These are phyloP conservation scores for Adansonia madagascariensis DNA, from an alignment of 441 rosid genomes.

Conservation along the genomic window DNA sequence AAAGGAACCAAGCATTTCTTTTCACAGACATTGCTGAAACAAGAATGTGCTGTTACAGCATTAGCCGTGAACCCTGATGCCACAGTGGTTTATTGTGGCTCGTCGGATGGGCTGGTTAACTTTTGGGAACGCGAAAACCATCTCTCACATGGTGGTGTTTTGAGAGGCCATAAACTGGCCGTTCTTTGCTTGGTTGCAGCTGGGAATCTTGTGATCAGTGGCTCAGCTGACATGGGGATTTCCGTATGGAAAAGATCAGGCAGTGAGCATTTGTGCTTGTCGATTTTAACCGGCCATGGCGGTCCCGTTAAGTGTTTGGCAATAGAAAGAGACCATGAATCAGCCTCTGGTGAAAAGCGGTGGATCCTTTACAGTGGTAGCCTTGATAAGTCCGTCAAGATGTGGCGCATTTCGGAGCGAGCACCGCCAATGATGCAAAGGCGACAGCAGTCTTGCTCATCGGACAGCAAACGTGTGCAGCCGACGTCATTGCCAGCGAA, in stretches of 20 bases:
- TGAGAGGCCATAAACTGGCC: constrained; percentile 79
- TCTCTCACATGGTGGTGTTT: constrained; percentile 62
- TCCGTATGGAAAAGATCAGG: constrained; percentile 78
- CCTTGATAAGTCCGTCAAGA: constrained; percentile 81
- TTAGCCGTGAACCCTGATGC: constrained; percentile 59
- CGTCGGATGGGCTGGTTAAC: constrained; percentile 84
- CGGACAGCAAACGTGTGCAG: constrained; percentile 24
- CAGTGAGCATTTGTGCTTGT: constrained; percentile 58
- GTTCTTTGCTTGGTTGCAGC: constrained; percentile 72
- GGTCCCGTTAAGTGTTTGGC: constrained; percentile 96
- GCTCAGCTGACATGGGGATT: constrained; percentile 82
- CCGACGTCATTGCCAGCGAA: constrained; percentile 36
- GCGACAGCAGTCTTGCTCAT: constrained; percentile 21
- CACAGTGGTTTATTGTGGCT: constrained; percentile 70
- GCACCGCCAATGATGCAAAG: constrained; percentile 50
- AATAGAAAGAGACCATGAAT: constrained; percentile 58
- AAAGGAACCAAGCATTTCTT: constrained; percentile 87
- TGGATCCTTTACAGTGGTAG: constrained; percentile 93
- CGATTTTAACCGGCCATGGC: constrained; percentile 66
- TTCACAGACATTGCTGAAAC: constrained; percentile 76
- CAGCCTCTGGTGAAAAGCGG: constrained; percentile 42
- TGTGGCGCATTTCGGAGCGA: constrained; percentile 78
- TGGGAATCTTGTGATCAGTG: constrained; percentile 72
- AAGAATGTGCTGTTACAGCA: constrained; percentile 82
- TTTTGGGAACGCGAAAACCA: constrained; percentile 73